Evolutionary conservation across 768 basidiomycete species (phyloP).

Genomic region (Mycena maculata): DNA sequence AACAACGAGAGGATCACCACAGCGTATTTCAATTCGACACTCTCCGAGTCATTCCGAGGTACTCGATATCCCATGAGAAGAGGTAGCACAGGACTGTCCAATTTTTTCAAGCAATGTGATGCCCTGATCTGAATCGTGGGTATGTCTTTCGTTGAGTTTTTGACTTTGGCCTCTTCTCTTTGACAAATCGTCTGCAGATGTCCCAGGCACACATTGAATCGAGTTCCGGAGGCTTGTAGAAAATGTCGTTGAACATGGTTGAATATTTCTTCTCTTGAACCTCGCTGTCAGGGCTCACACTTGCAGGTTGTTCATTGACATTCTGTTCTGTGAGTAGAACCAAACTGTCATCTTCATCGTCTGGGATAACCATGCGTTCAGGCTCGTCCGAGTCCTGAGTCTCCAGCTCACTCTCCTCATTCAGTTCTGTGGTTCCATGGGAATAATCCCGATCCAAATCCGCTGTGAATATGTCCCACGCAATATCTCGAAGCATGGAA

Average conservation of each 20-base stretch:
- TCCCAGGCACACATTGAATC: conserved; percentile 22
- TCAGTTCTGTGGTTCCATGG: background rate
- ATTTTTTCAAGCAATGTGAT: conserved; percentile 25
- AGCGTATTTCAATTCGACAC: conserved; percentile 14
- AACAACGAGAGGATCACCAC: conserved; percentile 15
- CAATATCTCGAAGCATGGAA: conserved; percentile 21
- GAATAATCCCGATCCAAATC: background rate
- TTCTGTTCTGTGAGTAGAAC: conserved; percentile 4
- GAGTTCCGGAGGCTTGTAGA: conserved; percentile 22
- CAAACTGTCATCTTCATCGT: too few relatives aligned
- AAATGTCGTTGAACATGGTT: conserved; percentile 25
- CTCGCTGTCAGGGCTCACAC: background rate
- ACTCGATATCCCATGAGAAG: conserved; percentile 14
- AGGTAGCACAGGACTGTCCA: conserved; percentile 6
- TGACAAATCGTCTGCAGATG: conserved; percentile 2
- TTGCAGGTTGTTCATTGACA: background rate
- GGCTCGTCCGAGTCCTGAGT: background rate
- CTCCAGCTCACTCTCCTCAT: background rate
- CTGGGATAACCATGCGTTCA: background rate
- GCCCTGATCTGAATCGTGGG: conserved; percentile 12
- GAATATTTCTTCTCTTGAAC: conserved; percentile 5
- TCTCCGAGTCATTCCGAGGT: conserved; percentile 20
- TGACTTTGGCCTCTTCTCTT: conserved; percentile 7
- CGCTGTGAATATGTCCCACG: conserved; percentile 35
- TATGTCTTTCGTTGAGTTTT: conserved; percentile 20